Evolutionary conservation across 495 filamentous ascomycete genomes (phyloP).

Genomic region (Rusavskia elegans): DNA sequence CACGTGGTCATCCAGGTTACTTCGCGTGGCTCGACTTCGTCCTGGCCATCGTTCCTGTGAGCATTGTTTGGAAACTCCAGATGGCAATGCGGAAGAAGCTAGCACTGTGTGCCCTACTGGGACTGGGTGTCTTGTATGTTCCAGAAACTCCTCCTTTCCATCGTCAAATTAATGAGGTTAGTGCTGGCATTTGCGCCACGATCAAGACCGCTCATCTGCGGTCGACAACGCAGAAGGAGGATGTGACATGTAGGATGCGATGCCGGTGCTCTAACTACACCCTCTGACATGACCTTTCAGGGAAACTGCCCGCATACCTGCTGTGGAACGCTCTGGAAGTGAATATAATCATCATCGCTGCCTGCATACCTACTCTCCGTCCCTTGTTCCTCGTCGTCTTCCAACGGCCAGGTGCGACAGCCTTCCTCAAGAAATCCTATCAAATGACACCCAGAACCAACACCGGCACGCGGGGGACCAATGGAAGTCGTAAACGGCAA

Average conservation of each 20-base stretch:
- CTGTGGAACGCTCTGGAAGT: slow-evolving; percentile 34
- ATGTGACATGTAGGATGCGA: slow-evolving; percentile 25
- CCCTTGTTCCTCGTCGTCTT: slow-evolving; percentile 24
- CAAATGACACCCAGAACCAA: slow-evolving; percentile 4
- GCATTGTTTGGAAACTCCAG: slow-evolving; percentile 27
- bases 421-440: background rate
- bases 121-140: slow-evolving; percentile 25
- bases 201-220: slow-evolving; percentile 28
- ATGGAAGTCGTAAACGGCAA: background rate
- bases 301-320: slow-evolving; percentile 22
- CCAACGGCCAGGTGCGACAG: slow-evolving; percentile 5
- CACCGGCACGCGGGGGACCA: background rate
- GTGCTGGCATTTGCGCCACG: slow-evolving; percentile 16
- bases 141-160: background rate
- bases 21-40: slow-evolving; percentile 30
- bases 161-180: background rate
- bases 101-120: slow-evolving; percentile 24
- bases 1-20: slow-evolving; percentile 11
- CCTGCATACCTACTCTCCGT: slow-evolving; percentile 30
- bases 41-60: slow-evolving; percentile 29
- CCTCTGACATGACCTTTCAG: background rate
- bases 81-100: slow-evolving; percentile 31
- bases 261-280: background rate
- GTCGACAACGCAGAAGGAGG: slow-evolving; percentile 16
- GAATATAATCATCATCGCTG: slow-evolving; percentile 30